A percentile compares a stretch with the other conserved stretches of the same genome.
These are phyloP conservation scores for Aspergillus olivimuriae DNA, from an alignment of 495 filamentous ascomycete genomes.

Conservation along the genomic window DNA sequence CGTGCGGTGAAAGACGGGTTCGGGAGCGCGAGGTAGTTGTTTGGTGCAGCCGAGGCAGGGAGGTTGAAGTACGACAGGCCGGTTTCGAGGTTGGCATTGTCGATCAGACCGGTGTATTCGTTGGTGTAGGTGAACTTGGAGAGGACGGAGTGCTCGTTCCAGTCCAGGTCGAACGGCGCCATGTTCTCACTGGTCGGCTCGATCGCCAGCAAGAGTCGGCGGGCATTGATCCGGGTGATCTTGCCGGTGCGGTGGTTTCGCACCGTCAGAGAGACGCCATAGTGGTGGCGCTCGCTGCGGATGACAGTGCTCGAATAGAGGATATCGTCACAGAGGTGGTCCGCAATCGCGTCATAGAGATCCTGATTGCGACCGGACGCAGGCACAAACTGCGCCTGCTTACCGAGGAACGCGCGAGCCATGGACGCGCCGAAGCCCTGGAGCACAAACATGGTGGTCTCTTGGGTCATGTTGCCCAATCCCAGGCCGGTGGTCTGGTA, in stretches of 20 bases:
- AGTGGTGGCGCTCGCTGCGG: slow-evolving; percentile 16
- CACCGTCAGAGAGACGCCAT: slow-evolving; percentile 25
- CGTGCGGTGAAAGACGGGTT: slow-evolving; percentile 28
- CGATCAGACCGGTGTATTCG: slow-evolving; percentile 32
- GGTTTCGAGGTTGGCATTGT: slow-evolving; percentile 18
- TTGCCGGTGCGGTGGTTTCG: slow-evolving; percentile 21
- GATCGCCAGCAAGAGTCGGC: slow-evolving; percentile 32
- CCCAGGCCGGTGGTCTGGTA: slow-evolving; percentile 25
- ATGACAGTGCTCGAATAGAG: slow-evolving; percentile 29
- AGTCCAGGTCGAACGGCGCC: slow-evolving; percentile 25
- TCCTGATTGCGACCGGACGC: slow-evolving; percentile 32
- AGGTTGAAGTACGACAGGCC: slow-evolving; percentile 22
- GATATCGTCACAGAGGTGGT: slow-evolving; percentile 27
- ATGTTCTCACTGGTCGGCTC: slow-evolving; percentile 27
- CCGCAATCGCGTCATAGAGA: slow-evolving; percentile 32
- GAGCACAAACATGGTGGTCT: slow-evolving; percentile 36
- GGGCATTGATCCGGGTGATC: slow-evolving; percentile 25
- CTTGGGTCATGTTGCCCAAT: slow-evolving; percentile 31
- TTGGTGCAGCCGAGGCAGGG: slow-evolving; percentile 22
- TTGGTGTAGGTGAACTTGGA: slow-evolving; percentile 24
- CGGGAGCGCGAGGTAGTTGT: slow-evolving; percentile 24
- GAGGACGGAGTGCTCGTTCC: slow-evolving; percentile 22
- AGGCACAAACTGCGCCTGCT: slow-evolving; percentile 20
- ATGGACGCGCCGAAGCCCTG: slow-evolving; percentile 34
- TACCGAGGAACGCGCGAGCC: slow-evolving; percentile 22